A percentile compares a stretch with the other conserved stretches of the same genome.
phyloP scores from a whole-genome alignment of 352 stramenopile genomes.

The Pelagophyceae sp. region DNA sequence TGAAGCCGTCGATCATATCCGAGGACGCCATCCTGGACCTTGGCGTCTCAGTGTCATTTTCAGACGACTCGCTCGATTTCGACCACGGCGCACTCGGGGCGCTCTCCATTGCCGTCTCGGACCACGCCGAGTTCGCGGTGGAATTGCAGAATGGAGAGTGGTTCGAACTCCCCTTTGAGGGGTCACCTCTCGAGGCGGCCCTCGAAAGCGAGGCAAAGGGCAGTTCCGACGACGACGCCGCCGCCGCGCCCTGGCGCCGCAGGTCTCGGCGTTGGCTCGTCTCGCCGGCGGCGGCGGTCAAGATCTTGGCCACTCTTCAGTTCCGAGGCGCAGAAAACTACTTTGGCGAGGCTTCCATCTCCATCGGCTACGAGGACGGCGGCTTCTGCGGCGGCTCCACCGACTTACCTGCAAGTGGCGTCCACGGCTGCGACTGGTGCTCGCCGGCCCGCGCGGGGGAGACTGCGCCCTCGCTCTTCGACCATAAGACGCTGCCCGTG shows the following conservation, averaged over 20 bases:
- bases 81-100: neutral
- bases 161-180: neutral
- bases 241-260: neutral
- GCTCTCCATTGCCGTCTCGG: neutral
- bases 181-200: neutral
- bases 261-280: neutral
- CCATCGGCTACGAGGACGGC: conserved; percentile 9
- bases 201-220: neutral
- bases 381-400: neutral
- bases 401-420: neutral
- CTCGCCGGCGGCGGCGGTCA: neutral
- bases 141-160: too few relatives aligned
- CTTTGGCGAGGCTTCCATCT: neutral
- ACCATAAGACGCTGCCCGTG: conserved; percentile 10
- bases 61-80: neutral
- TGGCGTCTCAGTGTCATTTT: neutral
- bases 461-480: neutral
- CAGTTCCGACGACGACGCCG: neutral
- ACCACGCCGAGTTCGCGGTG: neutral
- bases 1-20: neutral
- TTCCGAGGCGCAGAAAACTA: neutral
- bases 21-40: conserved; percentile 9
- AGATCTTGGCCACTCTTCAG: neutral
- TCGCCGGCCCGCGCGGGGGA: neutral
- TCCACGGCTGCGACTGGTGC: neutral